Percentiles rank a stretch among this genome's conserved stretches.
Conservation (phyloP, 106 monocot genomes). For the Dioscorea alata region DNA sequence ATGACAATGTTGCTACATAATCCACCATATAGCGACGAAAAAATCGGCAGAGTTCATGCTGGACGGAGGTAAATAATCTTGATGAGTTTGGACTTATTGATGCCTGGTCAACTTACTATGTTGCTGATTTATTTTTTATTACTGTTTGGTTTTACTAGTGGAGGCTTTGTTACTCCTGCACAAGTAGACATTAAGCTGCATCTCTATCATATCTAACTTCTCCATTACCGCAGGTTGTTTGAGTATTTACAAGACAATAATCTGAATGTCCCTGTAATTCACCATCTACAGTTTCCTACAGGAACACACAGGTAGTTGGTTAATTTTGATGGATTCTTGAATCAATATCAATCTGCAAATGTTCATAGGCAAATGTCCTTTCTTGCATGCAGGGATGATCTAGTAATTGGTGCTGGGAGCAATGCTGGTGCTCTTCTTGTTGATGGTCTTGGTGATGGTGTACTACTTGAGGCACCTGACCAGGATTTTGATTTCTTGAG, state of each 20-base stretch:
- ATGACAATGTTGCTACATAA: constrained; percentile 89
- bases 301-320: constrained; percentile 43
- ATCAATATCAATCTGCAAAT: constrained; percentile 2
- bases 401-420: constrained; percentile 88
- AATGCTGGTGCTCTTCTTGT: constrained; percentile 87
- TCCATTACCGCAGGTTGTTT: constrained; percentile 55
- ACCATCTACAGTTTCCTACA: constrained; percentile 79
- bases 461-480: constrained; percentile 71
- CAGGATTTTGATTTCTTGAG: constrained; percentile 97
- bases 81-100: not conserved
- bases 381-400: constrained; percentile 65
- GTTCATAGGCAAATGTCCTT: not conserved
- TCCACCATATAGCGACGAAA: constrained; percentile 62
- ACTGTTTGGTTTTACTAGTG: no score
- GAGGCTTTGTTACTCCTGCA: no score
- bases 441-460: constrained; percentile 95
- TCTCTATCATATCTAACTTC: no score
- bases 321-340: not conserved
- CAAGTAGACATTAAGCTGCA: no score
- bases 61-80: constrained; percentile 64
- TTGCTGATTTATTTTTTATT: no score
- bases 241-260: constrained; percentile 71
- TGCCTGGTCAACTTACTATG: no score
- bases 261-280: constrained; percentile 84
- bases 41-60: constrained; percentile 80